Evolutionary conservation across 1,284 basidiomycete species (phyloP), one percentile per base, ranked within the genome.

Genomic region (Heterobasidion occidentale): DNA sequence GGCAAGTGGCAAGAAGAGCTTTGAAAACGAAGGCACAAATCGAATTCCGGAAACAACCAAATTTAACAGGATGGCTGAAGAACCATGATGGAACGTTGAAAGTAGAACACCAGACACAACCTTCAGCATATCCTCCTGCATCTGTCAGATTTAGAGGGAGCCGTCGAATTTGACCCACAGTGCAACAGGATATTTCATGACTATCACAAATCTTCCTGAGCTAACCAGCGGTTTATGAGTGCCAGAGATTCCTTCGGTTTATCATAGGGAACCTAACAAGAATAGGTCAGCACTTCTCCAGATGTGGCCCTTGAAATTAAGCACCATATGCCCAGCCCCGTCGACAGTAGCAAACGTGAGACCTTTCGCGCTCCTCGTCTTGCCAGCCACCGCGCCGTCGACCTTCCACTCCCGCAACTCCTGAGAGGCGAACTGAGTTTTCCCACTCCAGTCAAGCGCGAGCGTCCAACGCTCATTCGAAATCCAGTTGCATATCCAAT

Each of bases 401-500:
- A 74, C 67, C 1, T 65, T 67, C 88, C 88, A 90, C 33, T 78
- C 76, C 50, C 71, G 70, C 63, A 81, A 63, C 27, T 70, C 63
- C 69, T 77, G 65, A 65, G 67, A 64, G 53, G 63, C 68, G 68
- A 81, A 86, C 27, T 66, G 75, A 14, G 72, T 68, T 59, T 78
- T 68, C 6, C 83, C 83, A 36, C 74, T 77, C 86, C 85, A 87
- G 59, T 81, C 76, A 61, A 88, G 71, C 3, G 65, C 64, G 53
- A 76, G 66, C 35, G 80, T 80, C 83, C 83, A 85, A 15, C 73
- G 68, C 63, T 84, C 78, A 63, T 88, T 88, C 6, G 81, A 85
- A 14, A 88, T 67, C 76, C 83, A 83, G 66, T 90, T 91, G 66
- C 88, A 90, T 59, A 88, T 84, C 75, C 78, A 88, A 67, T 90